phyloP scores from a whole-genome alignment of 441 rosid species.

The Eugenia klotzschiana region DNA sequence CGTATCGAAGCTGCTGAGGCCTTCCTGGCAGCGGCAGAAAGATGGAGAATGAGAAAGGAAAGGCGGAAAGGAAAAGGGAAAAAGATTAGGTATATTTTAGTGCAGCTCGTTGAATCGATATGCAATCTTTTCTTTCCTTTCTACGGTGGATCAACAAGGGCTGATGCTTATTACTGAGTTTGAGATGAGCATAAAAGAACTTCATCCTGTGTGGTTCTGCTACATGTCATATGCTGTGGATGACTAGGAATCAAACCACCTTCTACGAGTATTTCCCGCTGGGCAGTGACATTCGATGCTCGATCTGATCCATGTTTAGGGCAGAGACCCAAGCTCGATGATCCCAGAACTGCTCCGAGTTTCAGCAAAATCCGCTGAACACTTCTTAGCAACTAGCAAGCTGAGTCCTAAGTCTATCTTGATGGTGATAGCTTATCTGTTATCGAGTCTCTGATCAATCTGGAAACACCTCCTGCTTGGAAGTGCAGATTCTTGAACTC shows the following conservation, averaged over 20 bases:
- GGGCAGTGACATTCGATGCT: neutral
- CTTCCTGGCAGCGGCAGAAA: neutral
- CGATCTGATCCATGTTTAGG: neutral
- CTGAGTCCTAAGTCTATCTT: neutral
- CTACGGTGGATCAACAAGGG: neutral
- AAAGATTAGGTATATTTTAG: neutral
- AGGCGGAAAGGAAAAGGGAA: too few relatives aligned
- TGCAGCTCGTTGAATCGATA: neutral
- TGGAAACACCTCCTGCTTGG: neutral
- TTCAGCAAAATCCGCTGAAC: neutral
- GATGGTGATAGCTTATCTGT: neutral
- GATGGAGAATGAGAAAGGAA: too few relatives aligned
- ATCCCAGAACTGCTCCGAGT: rapidly evolving
- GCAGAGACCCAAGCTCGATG: rapidly evolving
- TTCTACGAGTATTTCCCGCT: neutral
- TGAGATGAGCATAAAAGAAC: too few relatives aligned
- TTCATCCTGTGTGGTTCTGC: too few relatives aligned
- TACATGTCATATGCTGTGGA: too few relatives aligned
- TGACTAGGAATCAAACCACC: neutral
- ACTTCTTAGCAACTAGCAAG: neutral
- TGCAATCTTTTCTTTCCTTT: neutral
- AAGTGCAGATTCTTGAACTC: neutral
- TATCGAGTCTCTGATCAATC: neutral
- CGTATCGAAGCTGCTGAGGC: neutral
- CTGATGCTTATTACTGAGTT: too few relatives aligned